phyloP scores from a whole-genome alignment of 495 filamentous ascomycete species.

The Aspergillus biplanus region DNA sequence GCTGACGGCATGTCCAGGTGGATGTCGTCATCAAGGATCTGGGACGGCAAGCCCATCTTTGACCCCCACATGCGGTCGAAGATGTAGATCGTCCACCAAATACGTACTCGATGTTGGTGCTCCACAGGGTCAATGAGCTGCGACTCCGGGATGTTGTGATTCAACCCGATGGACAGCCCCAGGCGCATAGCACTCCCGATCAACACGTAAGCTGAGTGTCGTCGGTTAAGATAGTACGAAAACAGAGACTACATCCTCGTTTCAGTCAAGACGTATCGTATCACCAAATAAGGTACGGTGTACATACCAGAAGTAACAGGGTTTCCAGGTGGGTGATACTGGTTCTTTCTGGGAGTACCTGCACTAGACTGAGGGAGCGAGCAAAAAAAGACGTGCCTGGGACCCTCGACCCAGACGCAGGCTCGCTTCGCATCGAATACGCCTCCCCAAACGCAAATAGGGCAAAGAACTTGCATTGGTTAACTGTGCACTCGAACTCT shows the following conservation, averaged over 20 bases:
- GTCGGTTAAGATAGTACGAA: conserved; percentile 50
- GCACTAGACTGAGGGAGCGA: conserved; percentile 43
- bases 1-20: conserved; percentile 49
- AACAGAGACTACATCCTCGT: conserved; percentile 38
- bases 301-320: conserved; percentile 41
- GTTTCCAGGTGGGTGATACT: conserved; percentile 49
- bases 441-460: conserved; percentile 50
- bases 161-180: conserved; percentile 46
- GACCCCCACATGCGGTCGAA: conserved; percentile 54
- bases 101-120: conserved; percentile 48
- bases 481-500: conserved; percentile 37
- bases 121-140: conserved; percentile 49
- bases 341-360: conserved; percentile 46
- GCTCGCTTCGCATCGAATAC: conserved; percentile 44
- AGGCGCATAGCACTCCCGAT: conserved; percentile 49
- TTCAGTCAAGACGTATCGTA: background rate
- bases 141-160: conserved; percentile 52
- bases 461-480: conserved; percentile 50
- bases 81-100: conserved; percentile 55
- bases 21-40: conserved; percentile 52
- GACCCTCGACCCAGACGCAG: conserved; percentile 38
- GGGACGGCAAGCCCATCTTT: conserved; percentile 49
- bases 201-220: conserved; percentile 46
- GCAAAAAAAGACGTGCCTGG: conserved; percentile 51
- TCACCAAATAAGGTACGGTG: background rate